A percentile compares a stretch with the other conserved stretches of the same genome.
phyloP scores from a whole-genome alignment of 1,284 basidiomycete species.

The Fistulinella cinereoalba region DNA sequence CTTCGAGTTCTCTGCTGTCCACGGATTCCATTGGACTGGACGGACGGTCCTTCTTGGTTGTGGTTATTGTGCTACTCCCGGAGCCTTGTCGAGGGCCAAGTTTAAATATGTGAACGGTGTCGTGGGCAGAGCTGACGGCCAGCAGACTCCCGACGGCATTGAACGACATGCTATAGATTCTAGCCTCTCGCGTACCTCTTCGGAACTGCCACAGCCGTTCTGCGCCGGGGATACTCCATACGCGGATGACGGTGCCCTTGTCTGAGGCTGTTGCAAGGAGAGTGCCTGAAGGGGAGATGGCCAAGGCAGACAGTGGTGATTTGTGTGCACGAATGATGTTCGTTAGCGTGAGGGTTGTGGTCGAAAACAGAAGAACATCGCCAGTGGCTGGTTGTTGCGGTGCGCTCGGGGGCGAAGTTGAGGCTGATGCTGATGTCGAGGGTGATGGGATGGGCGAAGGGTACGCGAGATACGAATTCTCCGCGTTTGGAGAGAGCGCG shows the following conservation, averaged over 20 bases:
- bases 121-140: slow-evolving; percentile 89
- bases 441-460: slow-evolving; percentile 91
- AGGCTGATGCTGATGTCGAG: slow-evolving; percentile 50
- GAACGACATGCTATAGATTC: slow-evolving; percentile 91
- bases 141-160: slow-evolving; percentile 83
- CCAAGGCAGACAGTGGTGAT: slow-evolving; percentile 83
- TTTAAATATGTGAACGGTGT: slow-evolving; percentile 97
- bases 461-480: slow-evolving; percentile 93
- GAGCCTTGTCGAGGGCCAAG: slow-evolving; percentile 41
- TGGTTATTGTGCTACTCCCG: slow-evolving; percentile 10
- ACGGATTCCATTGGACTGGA: slow-evolving; percentile 62
- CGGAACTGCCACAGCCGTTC: slow-evolving; percentile 96
- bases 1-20: slow-evolving; percentile 58
- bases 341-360: slow-evolving; percentile 84
- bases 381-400: slow-evolving; percentile 56
- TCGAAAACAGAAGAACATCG: slow-evolving; percentile 92
- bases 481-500: slow-evolving; percentile 93
- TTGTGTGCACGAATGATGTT: slow-evolving; percentile 99
- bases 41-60: slow-evolving; percentile 30
- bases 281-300: slow-evolving; percentile 86
- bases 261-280: slow-evolving; percentile 93
- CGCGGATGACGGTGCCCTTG: slow-evolving; percentile 96
- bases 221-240: slow-evolving; percentile 88
- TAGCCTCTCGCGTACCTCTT: slow-evolving; percentile 81
- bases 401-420: slow-evolving; percentile 41